Conservation (phyloP, 768 basidiomycete genomes). For the Tulasnella sp. region DNA sequence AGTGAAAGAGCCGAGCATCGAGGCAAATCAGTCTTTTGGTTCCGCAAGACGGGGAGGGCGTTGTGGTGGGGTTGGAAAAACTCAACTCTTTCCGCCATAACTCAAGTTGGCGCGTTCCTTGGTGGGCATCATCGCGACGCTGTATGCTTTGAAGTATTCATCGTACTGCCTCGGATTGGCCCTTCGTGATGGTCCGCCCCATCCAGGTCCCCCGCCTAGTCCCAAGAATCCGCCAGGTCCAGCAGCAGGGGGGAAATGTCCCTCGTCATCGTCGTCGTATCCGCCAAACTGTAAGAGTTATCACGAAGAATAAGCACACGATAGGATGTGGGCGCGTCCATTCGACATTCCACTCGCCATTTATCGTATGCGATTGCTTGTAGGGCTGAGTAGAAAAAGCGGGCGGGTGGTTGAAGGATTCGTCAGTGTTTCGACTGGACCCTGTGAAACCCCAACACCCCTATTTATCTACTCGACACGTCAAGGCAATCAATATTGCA, state of each 20-base stretch:
- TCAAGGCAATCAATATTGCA: not conserved
- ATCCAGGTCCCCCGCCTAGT: conserved; percentile 13
- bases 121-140: conserved; percentile 88
- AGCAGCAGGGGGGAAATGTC: conserved; percentile 11
- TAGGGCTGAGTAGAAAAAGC: not conserved
- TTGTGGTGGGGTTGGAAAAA: conserved; percentile 27
- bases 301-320: too few relatives aligned
- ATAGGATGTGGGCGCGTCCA: not conserved
- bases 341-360: conserved; percentile 10
- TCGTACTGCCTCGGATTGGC: conserved; percentile 70
- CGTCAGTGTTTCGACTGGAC: conserved; percentile 19
- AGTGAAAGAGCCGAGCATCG: not conserved
- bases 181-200: conserved; percentile 27
- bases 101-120: conserved; percentile 84
- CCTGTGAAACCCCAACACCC: conserved; percentile 1
- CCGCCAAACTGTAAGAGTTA: conserved; percentile 24
- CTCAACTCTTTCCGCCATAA: conserved; percentile 95
- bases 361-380: not conserved
- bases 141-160: conserved; percentile 92
- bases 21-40: conserved; percentile 8
- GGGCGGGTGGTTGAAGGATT: conserved; percentile 23
- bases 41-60: conserved; percentile 32
- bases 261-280: conserved; percentile 28
- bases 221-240: conserved; percentile 29
- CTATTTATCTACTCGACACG: conserved; percentile 1